Base-by-base conservation (phyloP, 257 asterid species). In the Dorcoceras hygrometricum region DNA sequence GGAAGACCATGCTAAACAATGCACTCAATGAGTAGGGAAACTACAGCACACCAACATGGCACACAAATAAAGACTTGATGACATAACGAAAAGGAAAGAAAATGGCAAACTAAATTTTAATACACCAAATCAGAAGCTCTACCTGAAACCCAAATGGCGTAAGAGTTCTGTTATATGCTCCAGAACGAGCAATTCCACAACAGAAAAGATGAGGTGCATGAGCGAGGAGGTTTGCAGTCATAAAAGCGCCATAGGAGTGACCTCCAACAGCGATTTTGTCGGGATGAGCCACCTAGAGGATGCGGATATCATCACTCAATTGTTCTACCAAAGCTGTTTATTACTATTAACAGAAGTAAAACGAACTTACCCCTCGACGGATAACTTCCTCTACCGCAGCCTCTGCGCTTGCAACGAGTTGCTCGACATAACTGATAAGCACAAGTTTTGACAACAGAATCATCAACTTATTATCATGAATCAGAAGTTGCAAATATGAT, bases 121-220 rank as follows among this genome's bases (percentile, higher is more conserved):
- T 22, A 64, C 53, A 29, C 18, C 56, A 24, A 67, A 62, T 60
- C 46, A 58, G 19, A 69, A 51, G 62, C 60, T 71, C 62, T 81
- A 88, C 99, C 97, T 93, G 99, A 85, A 94, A 94, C 56, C 99
- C 97, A 73, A 94, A 94, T n/a, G 99, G 99, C 53, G 99, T 94
- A 61, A 94, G 96, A 6, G 99, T 94, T 84, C 97, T 76, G 79
- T 90, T 94, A 73, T 94, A 94, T 69, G 99, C 99, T 63, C 99
- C 99, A 71, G 99, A 94, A 23, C 99, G 93, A 54, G 99, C 99
- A 73, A 94, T 79, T 66, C 97, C 97, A 39, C 99, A 94, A 66
- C 89, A 73, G 80, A 94, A 94, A 31, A 94, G 90, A 85, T 94
- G 95, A 63, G 97, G 97, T 55, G 99, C 97, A 61, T 90, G 99